phyloP scores from a whole-genome alignment of 306 rosid species.

The Pyrus pyrifolia region DNA sequence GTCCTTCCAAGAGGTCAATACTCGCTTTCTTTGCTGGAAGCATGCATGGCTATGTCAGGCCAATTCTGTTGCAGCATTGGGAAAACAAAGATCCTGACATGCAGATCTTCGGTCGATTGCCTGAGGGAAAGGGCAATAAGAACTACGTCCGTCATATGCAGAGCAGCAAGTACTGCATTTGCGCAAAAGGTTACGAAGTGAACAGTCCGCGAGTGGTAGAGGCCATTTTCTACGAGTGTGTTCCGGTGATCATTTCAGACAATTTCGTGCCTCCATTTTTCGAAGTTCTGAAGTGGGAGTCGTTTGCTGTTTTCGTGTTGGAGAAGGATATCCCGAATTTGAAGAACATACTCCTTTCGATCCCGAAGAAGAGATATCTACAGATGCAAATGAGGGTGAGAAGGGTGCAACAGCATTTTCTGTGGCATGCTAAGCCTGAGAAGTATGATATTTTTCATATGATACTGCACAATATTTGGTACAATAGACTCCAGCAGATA shows the following conservation, averaged over 20 bases:
- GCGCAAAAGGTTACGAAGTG: constrained; percentile 92
- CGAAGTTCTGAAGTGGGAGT: constrained; percentile 79
- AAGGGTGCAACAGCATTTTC: constrained; percentile 77
- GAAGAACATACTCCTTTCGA: constrained; percentile 66
- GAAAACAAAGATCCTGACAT: constrained; percentile 83
- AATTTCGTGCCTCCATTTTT: constrained; percentile 89
- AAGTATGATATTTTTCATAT: constrained; percentile 89
- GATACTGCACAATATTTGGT: constrained; percentile 90
- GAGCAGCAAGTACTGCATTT: constrained; percentile 87
- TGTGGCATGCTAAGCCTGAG: constrained; percentile 80
- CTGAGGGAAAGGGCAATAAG: constrained; percentile 42
- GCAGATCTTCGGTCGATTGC: constrained; percentile 58
- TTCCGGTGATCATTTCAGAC: constrained; percentile 93
- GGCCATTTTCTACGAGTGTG: constrained; percentile 68
- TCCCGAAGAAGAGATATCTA: constrained; percentile 57
- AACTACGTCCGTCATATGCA: constrained; percentile 62
- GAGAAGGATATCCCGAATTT: constrained; percentile 72
- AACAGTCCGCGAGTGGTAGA: constrained; percentile 93
- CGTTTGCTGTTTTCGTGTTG: constrained; percentile 74
- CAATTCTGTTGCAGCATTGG: constrained; percentile 66
- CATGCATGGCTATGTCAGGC: constrained; percentile 77
- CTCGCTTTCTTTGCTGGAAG: constrained; percentile 87
- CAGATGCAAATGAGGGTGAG: constrained; percentile 76
- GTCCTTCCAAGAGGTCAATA: constrained; percentile 58
- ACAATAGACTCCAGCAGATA: constrained; percentile 50